Base-by-base conservation (phyloP, 306 rosid genomes). In the Rubus parviflorus region DNA sequence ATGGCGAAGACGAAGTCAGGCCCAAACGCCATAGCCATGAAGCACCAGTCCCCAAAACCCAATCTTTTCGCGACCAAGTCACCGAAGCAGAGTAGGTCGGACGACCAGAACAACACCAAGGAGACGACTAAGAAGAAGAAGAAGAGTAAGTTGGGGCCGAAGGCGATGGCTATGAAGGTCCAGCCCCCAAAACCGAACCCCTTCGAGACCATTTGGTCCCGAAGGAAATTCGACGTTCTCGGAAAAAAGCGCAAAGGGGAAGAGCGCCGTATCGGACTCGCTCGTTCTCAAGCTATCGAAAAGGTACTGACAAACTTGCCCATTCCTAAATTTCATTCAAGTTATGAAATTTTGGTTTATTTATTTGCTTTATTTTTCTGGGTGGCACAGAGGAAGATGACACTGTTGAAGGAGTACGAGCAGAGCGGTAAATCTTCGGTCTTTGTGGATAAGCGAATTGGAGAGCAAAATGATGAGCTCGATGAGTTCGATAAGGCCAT, bases 161-260 rank as follows among this genome's bases (percentile, higher is more conserved):
- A 81, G 38, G 79, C 76, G 3, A 81, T 86, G 19, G 83, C 97
- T 22, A 90, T 92, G 98, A 95, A 95, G 76, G 79, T 73, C 43
- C 89, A 86, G 73, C 89, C 88, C 2, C 75, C 89, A 2, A 88
- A 81, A 37, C 76, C 77, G 35, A 58, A 92, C 62, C 98, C 97
- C 3, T 95, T 95, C 80, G 98, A 92, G 77, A 87, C 88, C 7
- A 90, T 95, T 19, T 88, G 97, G 97, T 86, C 97, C 15, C 84
- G 88, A 0, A 71, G 91, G 56, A 95, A 95, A 74, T 95, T 95
- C 77, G 93, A 92, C 20, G 78, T 90, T 3, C 81, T 95, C 9
- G 98, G 97, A 0, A 90, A 90, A 85, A 95, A 92, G 75, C 96
- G 92, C 49, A 95, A 89, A 78, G 98, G 97, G 13, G 98, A 95